These are phyloP conservation scores for Ceratocystis lukuohia DNA, from an alignment of 2,329 filamentous ascomycete genomes.

Conservation along the genomic window DNA sequence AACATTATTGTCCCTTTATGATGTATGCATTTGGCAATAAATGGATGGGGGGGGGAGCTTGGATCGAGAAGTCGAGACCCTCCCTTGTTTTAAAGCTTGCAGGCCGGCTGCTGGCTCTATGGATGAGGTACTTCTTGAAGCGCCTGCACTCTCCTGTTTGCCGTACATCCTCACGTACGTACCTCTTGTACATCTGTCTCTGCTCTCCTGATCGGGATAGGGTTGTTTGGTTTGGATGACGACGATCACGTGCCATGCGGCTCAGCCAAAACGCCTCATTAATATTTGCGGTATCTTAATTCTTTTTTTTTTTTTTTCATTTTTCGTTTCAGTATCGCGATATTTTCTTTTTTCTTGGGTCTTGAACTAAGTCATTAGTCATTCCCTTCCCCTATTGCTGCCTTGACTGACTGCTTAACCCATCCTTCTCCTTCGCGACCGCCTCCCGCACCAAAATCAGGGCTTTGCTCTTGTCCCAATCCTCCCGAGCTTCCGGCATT, in stretches of 20 bases:
- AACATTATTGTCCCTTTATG: neutral
- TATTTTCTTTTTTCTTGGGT: neutral
- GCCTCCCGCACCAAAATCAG: neutral
- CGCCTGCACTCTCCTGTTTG: no score
- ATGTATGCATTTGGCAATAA: neutral
- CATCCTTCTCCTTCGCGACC: neutral
- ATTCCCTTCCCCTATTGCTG: no score
- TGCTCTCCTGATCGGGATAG: neutral
- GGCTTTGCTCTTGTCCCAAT: neutral
- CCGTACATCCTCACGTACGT: no score
- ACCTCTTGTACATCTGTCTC: neutral
- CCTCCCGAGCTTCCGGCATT: constrained; percentile 16
- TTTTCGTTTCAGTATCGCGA: neutral
- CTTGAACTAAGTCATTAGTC: no score
- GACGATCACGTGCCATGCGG: neutral
- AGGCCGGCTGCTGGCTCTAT: no score
- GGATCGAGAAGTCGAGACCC: no score
- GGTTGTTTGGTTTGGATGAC: neutral
- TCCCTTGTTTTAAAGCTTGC: no score
- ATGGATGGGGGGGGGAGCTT: neutral
- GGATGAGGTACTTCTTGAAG: no score
- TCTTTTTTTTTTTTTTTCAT: neutral
- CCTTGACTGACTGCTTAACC: neutral
- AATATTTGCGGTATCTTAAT: no score
- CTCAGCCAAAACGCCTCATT: neutral